A percentile compares a stretch with the other conserved stretches of the same genome.
Evolutionary conservation across 352 stramenopile species (phyloP).

Genomic region (Phytophthora cryptogea): DNA sequence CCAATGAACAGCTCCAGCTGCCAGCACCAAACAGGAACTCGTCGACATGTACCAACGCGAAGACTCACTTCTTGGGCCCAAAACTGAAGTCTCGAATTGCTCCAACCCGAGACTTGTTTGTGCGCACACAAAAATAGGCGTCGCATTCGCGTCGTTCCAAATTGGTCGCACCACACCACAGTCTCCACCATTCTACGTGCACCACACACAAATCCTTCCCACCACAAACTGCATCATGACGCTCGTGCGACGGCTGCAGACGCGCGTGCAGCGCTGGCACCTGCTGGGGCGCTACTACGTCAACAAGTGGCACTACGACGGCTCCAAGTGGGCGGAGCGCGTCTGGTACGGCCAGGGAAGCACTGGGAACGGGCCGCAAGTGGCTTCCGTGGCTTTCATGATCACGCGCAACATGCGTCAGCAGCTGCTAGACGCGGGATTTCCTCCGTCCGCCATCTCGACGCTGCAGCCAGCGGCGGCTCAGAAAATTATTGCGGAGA

Average conservation of each 20-base stretch:
- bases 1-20: too few relatives aligned
- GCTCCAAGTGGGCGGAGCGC: conserved; percentile 71
- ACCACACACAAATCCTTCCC: background rate
- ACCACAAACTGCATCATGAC: conserved; percentile 26
- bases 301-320: conserved; percentile 88
- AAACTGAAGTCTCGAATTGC: background rate
- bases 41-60: too few relatives aligned
- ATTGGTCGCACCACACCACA: conserved; percentile 6
- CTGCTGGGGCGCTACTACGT: conserved; percentile 76
- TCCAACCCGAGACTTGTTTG: conserved; percentile 1
- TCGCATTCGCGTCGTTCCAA: conserved; percentile 26
- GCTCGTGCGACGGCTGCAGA: conserved; percentile 44
- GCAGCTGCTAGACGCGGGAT: conserved; percentile 60
- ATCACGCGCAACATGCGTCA: conserved; percentile 77
- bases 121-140: background rate
- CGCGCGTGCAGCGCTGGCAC: conserved; percentile 60
- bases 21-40: too few relatives aligned
- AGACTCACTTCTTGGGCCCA: background rate
- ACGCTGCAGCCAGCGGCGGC: conserved; percentile 57
- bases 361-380: conserved; percentile 39
- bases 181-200: conserved; percentile 1
- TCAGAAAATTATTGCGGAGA: conserved; percentile 63
- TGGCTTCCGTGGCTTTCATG: conserved; percentile 85
- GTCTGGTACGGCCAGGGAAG: conserved; percentile 68
- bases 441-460: conserved; percentile 65